Conservation (phyloP, 2,329 filamentous ascomycete species). For the Colletotrichum noveboracense region DNA sequence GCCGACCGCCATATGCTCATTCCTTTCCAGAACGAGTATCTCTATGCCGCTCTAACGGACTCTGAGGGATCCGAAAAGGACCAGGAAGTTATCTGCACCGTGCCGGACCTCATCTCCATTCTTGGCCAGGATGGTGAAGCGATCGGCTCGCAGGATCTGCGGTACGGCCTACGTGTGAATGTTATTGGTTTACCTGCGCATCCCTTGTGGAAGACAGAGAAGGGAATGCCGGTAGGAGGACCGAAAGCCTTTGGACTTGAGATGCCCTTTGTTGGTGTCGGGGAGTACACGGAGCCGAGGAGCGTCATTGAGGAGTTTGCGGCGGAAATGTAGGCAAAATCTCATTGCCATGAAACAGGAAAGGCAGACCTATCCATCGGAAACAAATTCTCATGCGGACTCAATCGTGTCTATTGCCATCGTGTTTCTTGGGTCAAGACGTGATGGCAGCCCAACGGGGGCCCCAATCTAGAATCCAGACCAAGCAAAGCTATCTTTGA, state of each 20-base stretch:
- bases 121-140: constrained; percentile 51
- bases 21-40: constrained; percentile 47
- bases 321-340: neutral
- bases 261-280: constrained; percentile 24
- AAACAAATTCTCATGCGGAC: fast-evolving
- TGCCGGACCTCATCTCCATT: constrained; percentile 41
- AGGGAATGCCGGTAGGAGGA: constrained; percentile 37
- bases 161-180: constrained; percentile 55
- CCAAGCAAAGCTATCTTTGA: neutral
- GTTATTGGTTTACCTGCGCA: constrained; percentile 56
- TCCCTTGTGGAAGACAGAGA: constrained; percentile 51
- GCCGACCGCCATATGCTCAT: constrained; percentile 39
- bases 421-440: neutral
- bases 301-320: neutral
- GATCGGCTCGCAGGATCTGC: constrained; percentile 53
- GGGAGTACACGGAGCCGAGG: neutral
- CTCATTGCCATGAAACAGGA: neutral
- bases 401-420: neutral
- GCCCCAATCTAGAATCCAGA: neutral
- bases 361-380: neutral
- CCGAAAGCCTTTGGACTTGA: constrained; percentile 38
- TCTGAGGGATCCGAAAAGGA: constrained; percentile 31
- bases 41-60: constrained; percentile 41
- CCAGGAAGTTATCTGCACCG: constrained; percentile 37
- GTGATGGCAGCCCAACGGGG: neutral